Percentiles rank a stretch among this genome's conserved stretches.
Conservation (phyloP, 441 rosid species). For the Populus hybrid region DNA sequence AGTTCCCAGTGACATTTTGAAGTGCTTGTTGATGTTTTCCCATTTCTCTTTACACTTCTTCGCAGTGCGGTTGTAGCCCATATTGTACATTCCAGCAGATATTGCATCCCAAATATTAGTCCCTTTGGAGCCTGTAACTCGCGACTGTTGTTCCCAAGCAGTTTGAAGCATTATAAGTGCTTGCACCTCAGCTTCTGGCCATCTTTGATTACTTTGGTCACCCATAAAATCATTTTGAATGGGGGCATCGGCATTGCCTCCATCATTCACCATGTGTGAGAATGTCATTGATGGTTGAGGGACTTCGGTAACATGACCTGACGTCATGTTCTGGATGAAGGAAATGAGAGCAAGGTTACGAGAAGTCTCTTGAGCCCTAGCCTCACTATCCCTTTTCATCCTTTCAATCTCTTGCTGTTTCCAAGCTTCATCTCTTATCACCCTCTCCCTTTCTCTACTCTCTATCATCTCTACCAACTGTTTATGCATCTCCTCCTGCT, state of each 20-base stretch:
- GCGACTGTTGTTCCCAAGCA: constrained; percentile 43
- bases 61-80: constrained; percentile 61
- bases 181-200: constrained; percentile 81
- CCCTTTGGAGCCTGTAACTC: constrained; percentile 27
- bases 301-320: constrained; percentile 41
- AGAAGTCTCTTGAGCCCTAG: constrained; percentile 51
- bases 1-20: constrained; percentile 50
- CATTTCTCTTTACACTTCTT: constrained; percentile 86
- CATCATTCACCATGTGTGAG: not conserved
- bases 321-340: constrained; percentile 39
- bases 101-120: constrained; percentile 60
- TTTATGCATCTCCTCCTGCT: constrained; percentile 74
- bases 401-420: constrained; percentile 63
- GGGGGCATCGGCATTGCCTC: constrained; percentile 11
- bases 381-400: constrained; percentile 53
- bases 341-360: constrained; percentile 58
- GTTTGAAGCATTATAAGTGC: constrained; percentile 61
- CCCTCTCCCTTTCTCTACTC: constrained; percentile 61
- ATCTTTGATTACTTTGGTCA: constrained; percentile 39
- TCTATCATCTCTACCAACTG: constrained; percentile 67
- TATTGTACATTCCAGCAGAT: constrained; percentile 50
- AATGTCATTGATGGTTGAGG: not conserved
- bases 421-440: constrained; percentile 77
- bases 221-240: constrained; percentile 21
- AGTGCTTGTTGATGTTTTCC: constrained; percentile 84